A percentile compares a stretch with the other conserved stretches of the same genome.
These are phyloP conservation scores for Phytopythium aichiense DNA, from an alignment of 352 stramenopile species.

Conservation along the genomic window DNA sequence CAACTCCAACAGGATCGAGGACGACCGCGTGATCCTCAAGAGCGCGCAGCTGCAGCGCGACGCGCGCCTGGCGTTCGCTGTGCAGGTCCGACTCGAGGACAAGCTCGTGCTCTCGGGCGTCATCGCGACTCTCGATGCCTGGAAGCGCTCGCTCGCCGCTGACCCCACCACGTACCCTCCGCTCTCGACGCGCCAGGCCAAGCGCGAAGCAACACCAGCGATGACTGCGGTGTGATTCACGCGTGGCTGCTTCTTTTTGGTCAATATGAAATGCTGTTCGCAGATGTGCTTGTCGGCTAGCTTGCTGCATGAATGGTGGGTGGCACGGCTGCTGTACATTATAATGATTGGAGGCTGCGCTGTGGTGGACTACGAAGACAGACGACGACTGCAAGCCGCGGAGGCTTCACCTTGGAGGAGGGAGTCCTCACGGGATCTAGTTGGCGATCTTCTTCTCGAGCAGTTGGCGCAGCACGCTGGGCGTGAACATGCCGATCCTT, in stretches of 20 bases:
- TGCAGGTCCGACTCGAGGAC: conserved; percentile 46
- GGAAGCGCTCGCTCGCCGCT: conserved; percentile 26
- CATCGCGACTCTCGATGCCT: conserved; percentile 33
- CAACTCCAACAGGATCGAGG: conserved; percentile 26
- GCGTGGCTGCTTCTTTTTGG: background rate
- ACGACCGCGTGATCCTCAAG: conserved; percentile 31
- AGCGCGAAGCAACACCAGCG: background rate
- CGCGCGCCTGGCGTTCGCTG: conserved; percentile 21
- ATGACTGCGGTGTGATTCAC: background rate
- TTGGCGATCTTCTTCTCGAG: conserved; percentile 49
- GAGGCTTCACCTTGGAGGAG: background rate
- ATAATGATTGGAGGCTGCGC: background rate
- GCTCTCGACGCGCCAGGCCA: conserved; percentile 12
- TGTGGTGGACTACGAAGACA: background rate
- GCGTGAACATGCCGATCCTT: conserved; percentile 65
- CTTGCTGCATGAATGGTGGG: background rate
- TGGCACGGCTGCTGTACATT: background rate
- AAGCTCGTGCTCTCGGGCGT: conserved; percentile 38
- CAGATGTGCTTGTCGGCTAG: background rate
- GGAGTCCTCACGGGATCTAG: conserved; percentile 7
- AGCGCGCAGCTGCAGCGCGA: conserved; percentile 18
- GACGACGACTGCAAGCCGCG: background rate
- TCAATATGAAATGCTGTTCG: background rate
- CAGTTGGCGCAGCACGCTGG: conserved; percentile 63
- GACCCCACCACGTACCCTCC: conserved; percentile 32